Evolutionary conservation across 208 protist species (phyloP), one percentile per base, ranked within the genome.

Genomic region (Phytomonas sp.): DNA sequence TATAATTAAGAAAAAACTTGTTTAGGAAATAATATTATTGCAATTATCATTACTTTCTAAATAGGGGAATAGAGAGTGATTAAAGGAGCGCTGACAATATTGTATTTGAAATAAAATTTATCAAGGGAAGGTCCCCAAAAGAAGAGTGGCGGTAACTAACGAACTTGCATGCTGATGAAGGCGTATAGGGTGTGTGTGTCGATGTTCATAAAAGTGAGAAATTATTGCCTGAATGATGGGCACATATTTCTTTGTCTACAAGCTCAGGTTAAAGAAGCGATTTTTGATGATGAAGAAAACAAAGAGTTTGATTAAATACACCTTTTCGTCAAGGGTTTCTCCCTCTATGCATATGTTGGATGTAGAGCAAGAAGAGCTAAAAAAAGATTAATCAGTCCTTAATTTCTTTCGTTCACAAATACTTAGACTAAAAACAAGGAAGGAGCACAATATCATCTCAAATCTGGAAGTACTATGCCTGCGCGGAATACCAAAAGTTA

Each of bases 1-100:
- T 8, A 76, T 95, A 8, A 73, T 76, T 32, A 86, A 89, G 66
- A 85, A 84, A 43, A 85, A 91, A 67, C 76, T 91, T 2, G 68
- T 87, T 36, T 81, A 70, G 69, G 28, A 40, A 3, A 15, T 26
- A 11, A 17, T 31, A 37, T 37, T 68, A 40, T 13, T 20, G 17
- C 2, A 31, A 40, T 5, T 4, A 62, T 40, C 23, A 62, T 7
- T 13, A 34, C 62, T 68, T 68, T 68, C 37, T n/a, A n/a, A 37
- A 33, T 17, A 60, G 15, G 53, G 32, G n/a, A 17, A 62, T 5
- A 56, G 40, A 67, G 17, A 37, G 29, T 32, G 17, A 29, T 64
- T 20, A 17, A 64, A 64, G 23, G 4, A 64, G 23, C 23, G 40
- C 20, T 51, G 13, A 20, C 40, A 4, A 51, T 51, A 51, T 51